Evolutionary conservation across 129 eudicot genomes (phyloP).

Genomic region (Saussurea involucrata): DNA sequence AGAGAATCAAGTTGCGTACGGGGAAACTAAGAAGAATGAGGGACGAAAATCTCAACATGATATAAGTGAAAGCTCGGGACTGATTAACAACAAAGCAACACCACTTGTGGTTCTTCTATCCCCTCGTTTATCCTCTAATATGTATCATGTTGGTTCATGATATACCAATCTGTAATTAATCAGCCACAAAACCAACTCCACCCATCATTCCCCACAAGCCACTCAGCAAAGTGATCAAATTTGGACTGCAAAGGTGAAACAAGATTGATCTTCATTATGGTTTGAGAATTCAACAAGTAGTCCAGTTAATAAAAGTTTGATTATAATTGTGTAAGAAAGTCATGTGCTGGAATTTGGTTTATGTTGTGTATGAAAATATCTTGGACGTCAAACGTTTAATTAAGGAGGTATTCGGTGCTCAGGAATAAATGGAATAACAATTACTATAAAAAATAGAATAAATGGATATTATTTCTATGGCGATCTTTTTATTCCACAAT

Average conservation of each 20-base stretch:
- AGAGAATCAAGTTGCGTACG: no score
- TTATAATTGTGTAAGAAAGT: not conserved
- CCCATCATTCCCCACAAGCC: not conserved
- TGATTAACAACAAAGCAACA: constrained; percentile 7
- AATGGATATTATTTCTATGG: no score
- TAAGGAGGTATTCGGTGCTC: no score
- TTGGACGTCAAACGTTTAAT: not conserved
- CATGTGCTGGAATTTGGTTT: not conserved
- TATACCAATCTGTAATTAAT: not conserved
- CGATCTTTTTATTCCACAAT: no score
- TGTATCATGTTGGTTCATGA: not conserved
- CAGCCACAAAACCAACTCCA: not conserved
- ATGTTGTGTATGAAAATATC: not conserved
- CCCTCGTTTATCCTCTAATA: constrained; percentile 7
- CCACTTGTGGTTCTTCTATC: constrained; percentile 16
- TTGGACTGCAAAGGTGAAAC: not conserved
- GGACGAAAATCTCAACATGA: no score
- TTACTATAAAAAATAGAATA: no score
- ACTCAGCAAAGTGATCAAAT: not conserved
- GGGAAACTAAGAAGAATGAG: no score
- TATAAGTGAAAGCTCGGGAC: constrained; percentile 22
- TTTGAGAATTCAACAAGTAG: not conserved
- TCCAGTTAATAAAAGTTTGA: not conserved
- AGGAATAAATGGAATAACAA: no score
- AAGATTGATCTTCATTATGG: not conserved